Evolutionary conservation across 2,329 filamentous ascomycete genomes (phyloP).

Genomic region (Phyllachora maydis): DNA sequence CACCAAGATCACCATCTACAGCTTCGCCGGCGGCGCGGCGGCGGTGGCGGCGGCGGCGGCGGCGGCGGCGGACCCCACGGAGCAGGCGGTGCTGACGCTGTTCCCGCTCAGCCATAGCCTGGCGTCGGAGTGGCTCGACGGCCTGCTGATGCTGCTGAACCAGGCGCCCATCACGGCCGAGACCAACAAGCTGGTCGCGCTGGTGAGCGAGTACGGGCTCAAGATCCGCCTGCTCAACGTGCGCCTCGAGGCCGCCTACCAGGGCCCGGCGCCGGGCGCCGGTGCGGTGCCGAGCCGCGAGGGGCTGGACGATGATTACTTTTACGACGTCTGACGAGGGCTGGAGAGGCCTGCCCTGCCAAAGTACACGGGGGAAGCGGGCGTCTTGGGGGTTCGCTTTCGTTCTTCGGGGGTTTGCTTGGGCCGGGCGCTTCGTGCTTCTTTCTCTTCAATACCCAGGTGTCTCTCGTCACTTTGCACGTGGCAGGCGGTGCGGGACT

Average conservation of each 20-base stretch:
- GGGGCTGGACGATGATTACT: slow-evolving; percentile 82
- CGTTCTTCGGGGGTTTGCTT: not conserved
- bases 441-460: not conserved
- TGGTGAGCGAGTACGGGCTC: slow-evolving; percentile 77
- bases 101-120: slow-evolving; percentile 62
- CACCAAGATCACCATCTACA: slow-evolving; percentile 86
- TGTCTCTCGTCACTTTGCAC: too few species aligned
- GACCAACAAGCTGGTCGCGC: slow-evolving; percentile 70
- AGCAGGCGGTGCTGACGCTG: slow-evolving; percentile 62
- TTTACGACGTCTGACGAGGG: slow-evolving; percentile 47
- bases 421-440: not conserved
- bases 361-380: not conserved
- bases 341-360: not conserved
- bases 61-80: slow-evolving; percentile 24
- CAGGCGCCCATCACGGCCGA: slow-evolving; percentile 95
- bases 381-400: not conserved
- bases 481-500: too few species aligned
- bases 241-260: slow-evolving; percentile 57
- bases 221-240: slow-evolving; percentile 89
- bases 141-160: slow-evolving; percentile 81
- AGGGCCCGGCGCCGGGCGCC: slow-evolving; percentile 44
- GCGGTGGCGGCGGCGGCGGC: slow-evolving; percentile 10
- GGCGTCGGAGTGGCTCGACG: slow-evolving; percentile 93
- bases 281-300: slow-evolving; percentile 65
- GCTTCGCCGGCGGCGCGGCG: slow-evolving; percentile 27